Evolutionary conservation across 495 filamentous ascomycete genomes (phyloP).

Genomic region (Penicillium egyptiacum): DNA sequence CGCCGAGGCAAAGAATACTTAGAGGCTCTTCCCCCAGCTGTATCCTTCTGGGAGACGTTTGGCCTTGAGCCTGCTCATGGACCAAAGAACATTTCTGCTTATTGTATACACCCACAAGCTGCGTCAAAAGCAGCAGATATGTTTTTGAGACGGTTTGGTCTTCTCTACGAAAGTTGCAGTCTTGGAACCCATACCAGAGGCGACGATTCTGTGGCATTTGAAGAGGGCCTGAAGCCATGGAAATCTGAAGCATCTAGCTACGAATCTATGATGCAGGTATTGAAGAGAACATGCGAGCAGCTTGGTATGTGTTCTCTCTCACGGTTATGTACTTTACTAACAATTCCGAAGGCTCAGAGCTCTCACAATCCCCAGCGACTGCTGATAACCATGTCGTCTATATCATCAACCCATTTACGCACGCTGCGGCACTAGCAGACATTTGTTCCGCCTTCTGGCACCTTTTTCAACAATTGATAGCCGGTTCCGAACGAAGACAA

Average conservation of each 20-base stretch:
- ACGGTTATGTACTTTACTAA: slow-evolving; percentile 24
- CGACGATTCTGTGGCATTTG: slow-evolving; percentile 48
- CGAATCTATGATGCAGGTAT: slow-evolving; percentile 37
- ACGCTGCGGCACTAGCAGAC: slow-evolving; percentile 64
- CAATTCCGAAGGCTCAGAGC: slow-evolving; percentile 33
- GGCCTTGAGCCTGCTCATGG: slow-evolving; percentile 78
- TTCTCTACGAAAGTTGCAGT: slow-evolving; percentile 75
- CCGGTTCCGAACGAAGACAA: slow-evolving; percentile 48
- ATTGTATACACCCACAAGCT: slow-evolving; percentile 73
- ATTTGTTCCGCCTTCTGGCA: slow-evolving; percentile 77
- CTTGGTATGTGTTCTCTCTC: slow-evolving; percentile 37
- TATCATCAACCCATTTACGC: slow-evolving; percentile 73
- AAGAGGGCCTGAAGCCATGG: slow-evolving; percentile 61
- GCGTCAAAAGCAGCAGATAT: slow-evolving; percentile 58
- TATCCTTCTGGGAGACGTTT: slow-evolving; percentile 89
- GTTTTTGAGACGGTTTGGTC: slow-evolving; percentile 71
- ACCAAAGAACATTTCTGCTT: slow-evolving; percentile 72
- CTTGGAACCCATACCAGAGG: slow-evolving; percentile 69
- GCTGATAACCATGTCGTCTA: slow-evolving; percentile 80
- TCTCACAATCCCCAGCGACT: slow-evolving; percentile 45
- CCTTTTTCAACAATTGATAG: slow-evolving; percentile 69
- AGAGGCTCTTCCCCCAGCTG: slow-evolving; percentile 74
- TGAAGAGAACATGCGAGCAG: slow-evolving; percentile 42
- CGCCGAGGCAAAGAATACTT: slow-evolving; percentile 71
- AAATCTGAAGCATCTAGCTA: slow-evolving; percentile 35